Conservation (phyloP, 148 eudicot species). For the Heliosperma pusillum region DNA sequence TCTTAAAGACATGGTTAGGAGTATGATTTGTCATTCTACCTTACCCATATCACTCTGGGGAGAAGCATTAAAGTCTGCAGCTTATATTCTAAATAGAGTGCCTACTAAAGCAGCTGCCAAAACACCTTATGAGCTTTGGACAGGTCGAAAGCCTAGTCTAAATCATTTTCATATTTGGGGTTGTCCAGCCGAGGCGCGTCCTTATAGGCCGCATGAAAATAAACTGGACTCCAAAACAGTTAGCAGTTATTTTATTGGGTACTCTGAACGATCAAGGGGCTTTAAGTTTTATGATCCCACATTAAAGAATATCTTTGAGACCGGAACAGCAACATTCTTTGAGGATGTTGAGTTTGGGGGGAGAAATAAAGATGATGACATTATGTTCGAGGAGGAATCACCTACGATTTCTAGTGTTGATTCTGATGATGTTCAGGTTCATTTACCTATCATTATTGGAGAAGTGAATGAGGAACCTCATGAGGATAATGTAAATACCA, state of each 20-base stretch:
- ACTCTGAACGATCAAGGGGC: constrained; percentile 2
- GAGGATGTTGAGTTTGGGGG: not conserved
- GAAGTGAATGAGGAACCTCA: not conserved
- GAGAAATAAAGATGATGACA: not conserved
- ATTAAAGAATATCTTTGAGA: not conserved
- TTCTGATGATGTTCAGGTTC: not conserved
- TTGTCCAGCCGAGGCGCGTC: constrained; percentile 9
- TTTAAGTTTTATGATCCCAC: constrained; percentile 7
- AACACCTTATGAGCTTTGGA: constrained; percentile 1
- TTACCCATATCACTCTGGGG: constrained; percentile 3
- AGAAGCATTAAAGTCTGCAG: constrained; percentile 13
- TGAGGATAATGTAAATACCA: not conserved
- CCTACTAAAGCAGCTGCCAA: constrained; percentile 6
- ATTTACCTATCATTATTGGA: not conserved
- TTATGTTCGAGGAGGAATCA: not conserved
- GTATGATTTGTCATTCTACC: constrained; percentile 10
- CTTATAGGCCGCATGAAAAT: not conserved
- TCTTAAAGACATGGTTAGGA: constrained; percentile 11
- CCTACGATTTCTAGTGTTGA: not conserved
- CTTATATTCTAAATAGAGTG: constrained; percentile 8
- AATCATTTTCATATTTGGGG: constrained; percentile 18
- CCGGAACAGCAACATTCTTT: not conserved
- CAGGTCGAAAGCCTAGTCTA: constrained; percentile 1
- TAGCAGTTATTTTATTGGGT: constrained; percentile 6
- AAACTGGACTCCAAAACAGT: not conserved